Conservation (phyloP, 331 rosid species). For the Pyrus hybrid region DNA sequence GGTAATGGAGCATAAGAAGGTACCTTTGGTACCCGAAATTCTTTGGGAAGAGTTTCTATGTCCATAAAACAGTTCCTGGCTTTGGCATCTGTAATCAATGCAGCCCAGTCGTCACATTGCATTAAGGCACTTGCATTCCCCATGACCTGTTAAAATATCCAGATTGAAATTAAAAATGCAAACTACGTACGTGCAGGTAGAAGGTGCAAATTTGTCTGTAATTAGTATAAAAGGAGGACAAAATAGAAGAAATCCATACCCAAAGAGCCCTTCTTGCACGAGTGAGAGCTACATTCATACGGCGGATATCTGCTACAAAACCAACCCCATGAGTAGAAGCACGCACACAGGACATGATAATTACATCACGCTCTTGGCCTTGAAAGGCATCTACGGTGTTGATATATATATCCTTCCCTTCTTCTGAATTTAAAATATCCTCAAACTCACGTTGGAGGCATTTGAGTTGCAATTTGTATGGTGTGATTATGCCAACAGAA, state of each 20-base stretch:
- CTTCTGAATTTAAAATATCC: conserved; percentile 79
- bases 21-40: conserved; percentile 55
- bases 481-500: conserved; percentile 91
- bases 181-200: not conserved
- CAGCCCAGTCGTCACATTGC: conserved; percentile 93
- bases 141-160: conserved; percentile 64
- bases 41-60: conserved; percentile 91
- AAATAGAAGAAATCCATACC: conserved; percentile 38
- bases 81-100: conserved; percentile 78
- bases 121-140: conserved; percentile 84
- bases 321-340: conserved; percentile 95
- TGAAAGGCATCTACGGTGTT: conserved; percentile 99
- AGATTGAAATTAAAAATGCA: not conserved
- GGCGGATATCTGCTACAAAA: conserved; percentile 89
- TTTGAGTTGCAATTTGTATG: conserved; percentile 93
- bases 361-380: conserved; percentile 98
- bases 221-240: not conserved
- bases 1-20: conserved; percentile 47
- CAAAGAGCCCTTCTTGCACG: conserved; percentile 99
- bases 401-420: conserved; percentile 88
- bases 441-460: conserved; percentile 97
- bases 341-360: conserved; percentile 98
- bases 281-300: conserved; percentile 98
- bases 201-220: not conserved
- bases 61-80: conserved; percentile 77